Percentiles rank a stretch among this genome's conserved stretches.
Conservation (phyloP, 1,284 basidiomycete species). For the Irpex sp. region DNA sequence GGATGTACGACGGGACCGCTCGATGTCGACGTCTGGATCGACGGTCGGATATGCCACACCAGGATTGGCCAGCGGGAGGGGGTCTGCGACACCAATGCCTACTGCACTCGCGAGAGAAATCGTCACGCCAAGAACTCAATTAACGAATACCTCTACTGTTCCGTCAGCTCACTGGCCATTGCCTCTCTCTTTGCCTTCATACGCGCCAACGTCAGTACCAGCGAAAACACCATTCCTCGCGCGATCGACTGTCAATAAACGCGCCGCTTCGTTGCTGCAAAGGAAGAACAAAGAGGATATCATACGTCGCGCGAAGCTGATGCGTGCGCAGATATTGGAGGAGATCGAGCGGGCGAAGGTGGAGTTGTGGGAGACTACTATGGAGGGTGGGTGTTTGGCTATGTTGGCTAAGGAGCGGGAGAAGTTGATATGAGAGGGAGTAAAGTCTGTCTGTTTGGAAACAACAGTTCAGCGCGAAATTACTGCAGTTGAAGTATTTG, state of each 20-base stretch:
- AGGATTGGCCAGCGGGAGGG: background rate
- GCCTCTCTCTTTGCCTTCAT: background rate
- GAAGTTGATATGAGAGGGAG: background rate
- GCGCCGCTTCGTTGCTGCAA: background rate
- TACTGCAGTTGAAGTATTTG: background rate
- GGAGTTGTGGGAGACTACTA: conserved; percentile 67
- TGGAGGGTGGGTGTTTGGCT: conserved; percentile 64
- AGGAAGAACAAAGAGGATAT: conserved; percentile 29
- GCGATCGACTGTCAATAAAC: background rate
- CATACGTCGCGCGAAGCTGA: conserved; percentile 45
- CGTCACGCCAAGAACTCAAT: background rate
- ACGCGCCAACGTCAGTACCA: background rate
- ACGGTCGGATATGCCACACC: background rate
- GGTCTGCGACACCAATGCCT: background rate
- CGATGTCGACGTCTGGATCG: background rate
- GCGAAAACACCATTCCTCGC: background rate
- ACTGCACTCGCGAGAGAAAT: background rate
- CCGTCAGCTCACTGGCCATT: background rate
- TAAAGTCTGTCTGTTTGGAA: background rate
- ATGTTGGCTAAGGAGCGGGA: conserved; percentile 39
- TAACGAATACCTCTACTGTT: background rate
- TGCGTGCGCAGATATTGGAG: conserved; percentile 43
- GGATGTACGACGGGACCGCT: background rate
- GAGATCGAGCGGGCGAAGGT: conserved; percentile 57
- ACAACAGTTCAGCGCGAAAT: background rate